Evolutionary conservation across 345 rosid genomes (phyloP), one percentile per base, ranked within the genome.

Genomic region (Salix brachista): DNA sequence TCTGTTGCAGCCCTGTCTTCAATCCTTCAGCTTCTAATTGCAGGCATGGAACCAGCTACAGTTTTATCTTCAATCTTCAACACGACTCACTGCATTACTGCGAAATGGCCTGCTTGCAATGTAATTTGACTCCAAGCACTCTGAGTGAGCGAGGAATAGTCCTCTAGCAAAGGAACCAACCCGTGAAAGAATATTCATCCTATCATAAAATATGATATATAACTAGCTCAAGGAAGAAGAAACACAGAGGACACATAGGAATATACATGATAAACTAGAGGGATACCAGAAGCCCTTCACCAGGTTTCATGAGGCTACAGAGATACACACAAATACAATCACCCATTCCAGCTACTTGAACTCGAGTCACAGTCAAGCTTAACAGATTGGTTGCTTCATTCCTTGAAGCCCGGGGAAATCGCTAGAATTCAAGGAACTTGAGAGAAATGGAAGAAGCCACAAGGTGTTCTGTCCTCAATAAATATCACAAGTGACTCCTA

Each of bases 81-180:
- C 32, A 56, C 1, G 75, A 80, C 98, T 78, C 81, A 94, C 97
- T 4, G 98, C 93, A 83, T 92, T 92, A 72, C 91, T 92, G 73
- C 97, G 85, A 77, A 94, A 92, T 69, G 98, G 97, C 76, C 97
- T 89, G 91, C 97, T 91, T 42, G 91, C 88, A 61, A 94, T 92
- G 80, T 91, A 94, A 79, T 87, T 89, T 56, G 92, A 91, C 81
- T 94, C 91, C 86, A 94, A 79, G 82, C 98, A 91, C 76, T 94
- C 95, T 9, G 97, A 94, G 72, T 92, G 97, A 82, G 90, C 93
- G 71, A 94, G 91, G 83, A 90, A 94, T 46, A 92, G 88, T 85
- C 97, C 98, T 79, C 94, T 91, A 13, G 97, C 97, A 82, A 94
- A 89, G 60, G 97, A 94, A 73, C 97, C 97, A 72, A 92, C 97